Percentiles rank a stretch among this genome's conserved stretches.
Conservation (phyloP, 345 rosid genomes). For the Passiflora organensis region DNA sequence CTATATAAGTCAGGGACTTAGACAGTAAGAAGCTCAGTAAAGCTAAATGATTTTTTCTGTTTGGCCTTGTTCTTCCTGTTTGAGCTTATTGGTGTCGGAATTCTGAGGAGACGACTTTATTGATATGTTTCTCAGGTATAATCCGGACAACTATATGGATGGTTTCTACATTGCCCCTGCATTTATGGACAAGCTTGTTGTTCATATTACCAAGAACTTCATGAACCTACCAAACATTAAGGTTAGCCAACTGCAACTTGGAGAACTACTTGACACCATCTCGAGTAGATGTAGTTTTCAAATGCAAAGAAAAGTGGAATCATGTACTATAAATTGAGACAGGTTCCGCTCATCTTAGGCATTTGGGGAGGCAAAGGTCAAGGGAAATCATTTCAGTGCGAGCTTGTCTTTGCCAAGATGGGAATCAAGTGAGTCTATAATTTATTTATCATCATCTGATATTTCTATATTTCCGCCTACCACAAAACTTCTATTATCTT, state of each 20-base stretch:
- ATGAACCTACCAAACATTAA: conserved; percentile 49
- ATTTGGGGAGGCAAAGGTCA: conserved; percentile 65
- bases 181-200: conserved; percentile 52
- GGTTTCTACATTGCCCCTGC: conserved; percentile 56
- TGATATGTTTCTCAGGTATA: conserved; percentile 16
- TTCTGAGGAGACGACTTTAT: not conserved
- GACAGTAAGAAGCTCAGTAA: conserved; percentile 29
- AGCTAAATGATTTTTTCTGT: not conserved
- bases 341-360: conserved; percentile 54
- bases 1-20: conserved; percentile 42
- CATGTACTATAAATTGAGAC: not conserved
- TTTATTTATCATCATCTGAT: not conserved
- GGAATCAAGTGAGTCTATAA: conserved; percentile 37
- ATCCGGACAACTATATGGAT: conserved; percentile 40
- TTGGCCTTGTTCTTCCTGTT: not conserved
- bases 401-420: conserved; percentile 56
- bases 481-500: no score
- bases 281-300: not conserved
- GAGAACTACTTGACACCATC: not conserved
- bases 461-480: no score
- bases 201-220: conserved; percentile 52
- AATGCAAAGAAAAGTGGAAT: not conserved
- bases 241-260: conserved; percentile 18
- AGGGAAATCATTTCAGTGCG: conserved; percentile 59
- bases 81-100: not conserved